phyloP scores from a whole-genome alignment of 164 flowering plant genomes.

The Litsea cubeba region DNA sequence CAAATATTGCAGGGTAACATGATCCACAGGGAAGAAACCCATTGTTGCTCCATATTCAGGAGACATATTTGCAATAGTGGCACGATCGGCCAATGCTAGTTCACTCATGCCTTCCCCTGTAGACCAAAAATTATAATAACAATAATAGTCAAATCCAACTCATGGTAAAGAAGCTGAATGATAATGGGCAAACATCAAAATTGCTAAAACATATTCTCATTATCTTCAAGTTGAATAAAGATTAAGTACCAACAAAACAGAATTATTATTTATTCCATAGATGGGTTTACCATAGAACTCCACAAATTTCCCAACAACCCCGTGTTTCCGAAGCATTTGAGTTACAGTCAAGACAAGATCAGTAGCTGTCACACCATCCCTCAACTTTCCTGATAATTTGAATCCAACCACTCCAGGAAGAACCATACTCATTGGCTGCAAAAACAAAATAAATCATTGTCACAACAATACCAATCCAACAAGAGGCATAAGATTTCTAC shows the following conservation, averaged over 20 bases:
- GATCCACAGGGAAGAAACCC: constrained; percentile 98
- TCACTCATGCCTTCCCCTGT: constrained; percentile 82
- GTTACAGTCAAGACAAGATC: constrained; percentile 94
- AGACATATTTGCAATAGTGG: constrained; percentile 95
- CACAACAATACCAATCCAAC: background rate
- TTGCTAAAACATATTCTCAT: too few relatives aligned
- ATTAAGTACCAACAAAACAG: background rate
- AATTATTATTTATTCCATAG: background rate
- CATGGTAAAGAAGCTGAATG: background rate
- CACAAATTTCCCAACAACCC: constrained; percentile 94
- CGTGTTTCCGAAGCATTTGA: constrained; percentile 91
- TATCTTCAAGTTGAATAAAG: too few relatives aligned
- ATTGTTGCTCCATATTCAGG: constrained; percentile 99
- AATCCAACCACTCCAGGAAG: constrained; percentile 97
- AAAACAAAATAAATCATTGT: too few relatives aligned
- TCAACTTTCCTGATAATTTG: constrained; percentile 68
- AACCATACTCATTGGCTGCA: constrained; percentile 98
- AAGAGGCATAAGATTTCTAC: too few relatives aligned
- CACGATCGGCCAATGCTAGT: constrained; percentile 85
- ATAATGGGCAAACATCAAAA: too few relatives aligned
- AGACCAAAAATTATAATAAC: constrained; percentile 2
- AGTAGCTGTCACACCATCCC: constrained; percentile 87
- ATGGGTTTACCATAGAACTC: constrained; percentile 79
- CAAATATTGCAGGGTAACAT: constrained; percentile 81
- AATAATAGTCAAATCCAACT: background rate